Evolutionary conservation across 805 yeast species (phyloP).

Genomic region (Hanseniaspora valbyensis): DNA sequence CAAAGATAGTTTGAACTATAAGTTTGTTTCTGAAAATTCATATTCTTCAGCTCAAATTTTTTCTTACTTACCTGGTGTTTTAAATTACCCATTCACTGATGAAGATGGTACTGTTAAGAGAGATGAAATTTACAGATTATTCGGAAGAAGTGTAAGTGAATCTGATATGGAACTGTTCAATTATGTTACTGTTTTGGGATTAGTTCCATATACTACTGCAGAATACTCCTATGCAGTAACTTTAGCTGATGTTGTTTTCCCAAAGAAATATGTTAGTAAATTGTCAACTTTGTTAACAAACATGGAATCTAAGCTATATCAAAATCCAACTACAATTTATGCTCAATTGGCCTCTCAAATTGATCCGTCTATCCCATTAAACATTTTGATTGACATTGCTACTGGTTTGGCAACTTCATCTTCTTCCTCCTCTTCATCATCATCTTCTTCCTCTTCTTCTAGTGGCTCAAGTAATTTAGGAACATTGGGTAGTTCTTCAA

Average conservation of each 20-base stretch:
- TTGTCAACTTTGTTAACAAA: conserved; percentile 43
- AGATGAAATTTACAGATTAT: conserved; percentile 8
- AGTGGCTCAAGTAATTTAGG: conserved; percentile 17
- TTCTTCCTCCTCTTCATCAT: conserved; percentile 23
- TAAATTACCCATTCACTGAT: conserved; percentile 49
- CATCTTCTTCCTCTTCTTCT: conserved; percentile 22
- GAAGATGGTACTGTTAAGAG: conserved; percentile 8
- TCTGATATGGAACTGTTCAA: conserved; percentile 25
- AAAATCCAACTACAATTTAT: conserved; percentile 46
- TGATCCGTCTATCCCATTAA: conserved; percentile 36
- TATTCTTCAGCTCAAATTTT: conserved; percentile 66
- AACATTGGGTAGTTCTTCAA: conserved; percentile 9
- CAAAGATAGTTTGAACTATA: conserved; percentile 67
- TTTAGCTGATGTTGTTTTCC: conserved; percentile 80
- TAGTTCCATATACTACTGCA: conserved; percentile 62
- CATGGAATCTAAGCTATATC: conserved; percentile 47
- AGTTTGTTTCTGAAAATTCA: conserved; percentile 73
- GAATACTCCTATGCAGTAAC: conserved; percentile 60
- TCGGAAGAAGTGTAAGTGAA: conserved; percentile 16
- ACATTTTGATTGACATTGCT: conserved; percentile 20
- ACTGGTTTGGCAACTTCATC: conserved; percentile 19
- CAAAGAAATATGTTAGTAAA: conserved; percentile 37
- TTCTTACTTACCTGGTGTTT: conserved; percentile 64
- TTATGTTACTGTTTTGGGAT: conserved; percentile 46
- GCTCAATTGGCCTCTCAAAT: conserved; percentile 53